Evolutionary conservation across 805 yeast species (phyloP), one percentile per base, ranked within the genome.

Genomic region (Candida multigemmis): DNA sequence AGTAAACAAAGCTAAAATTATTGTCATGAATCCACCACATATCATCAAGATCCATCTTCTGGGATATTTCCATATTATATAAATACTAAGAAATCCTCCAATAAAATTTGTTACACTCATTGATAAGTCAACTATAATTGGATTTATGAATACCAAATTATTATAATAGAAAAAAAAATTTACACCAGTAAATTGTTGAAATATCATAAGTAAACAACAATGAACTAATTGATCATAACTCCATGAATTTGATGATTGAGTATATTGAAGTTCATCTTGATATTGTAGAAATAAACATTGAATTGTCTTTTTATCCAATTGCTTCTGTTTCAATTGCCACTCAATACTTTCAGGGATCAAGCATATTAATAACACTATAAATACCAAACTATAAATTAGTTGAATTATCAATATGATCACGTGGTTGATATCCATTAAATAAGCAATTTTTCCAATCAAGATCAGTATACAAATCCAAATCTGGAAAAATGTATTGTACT

Each of bases 161-260:
- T 54, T 52, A 23, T 40, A 56, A 33, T 53, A 55, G 21, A 56
- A 53, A 24, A 50, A 51, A 25, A 47, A 53, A 24, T 49, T 50
- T 13, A 50, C 53, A 2, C 60, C 60, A 3, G 58, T 46, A 19
- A 53, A 37, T 29, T 54, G 62, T 38, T 53, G 60, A 25, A 50
- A 44, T n/a, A 41, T 34, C 54, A 49, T 46, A 12, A 54, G 25
- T 3, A 29, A 12, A 14, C 50, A 42, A 33, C 57, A 46, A 15
- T 29, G 28, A 1, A 32, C n/a, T n/a, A 40, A 19, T 25, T 34
- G 7, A 12, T 18, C 6, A 28, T 7, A 5, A 28, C 7, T n/a
- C 17, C 17, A 14, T 10, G n/a, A 16, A 14, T 11, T 8, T 14
- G 15, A 12, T 11, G 12, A 12, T 21, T 6, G 12, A 20, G 13